These are phyloP conservation scores for Magnolia officinalis DNA, from an alignment of 164 flowering plant genomes.

Conservation along the genomic window DNA sequence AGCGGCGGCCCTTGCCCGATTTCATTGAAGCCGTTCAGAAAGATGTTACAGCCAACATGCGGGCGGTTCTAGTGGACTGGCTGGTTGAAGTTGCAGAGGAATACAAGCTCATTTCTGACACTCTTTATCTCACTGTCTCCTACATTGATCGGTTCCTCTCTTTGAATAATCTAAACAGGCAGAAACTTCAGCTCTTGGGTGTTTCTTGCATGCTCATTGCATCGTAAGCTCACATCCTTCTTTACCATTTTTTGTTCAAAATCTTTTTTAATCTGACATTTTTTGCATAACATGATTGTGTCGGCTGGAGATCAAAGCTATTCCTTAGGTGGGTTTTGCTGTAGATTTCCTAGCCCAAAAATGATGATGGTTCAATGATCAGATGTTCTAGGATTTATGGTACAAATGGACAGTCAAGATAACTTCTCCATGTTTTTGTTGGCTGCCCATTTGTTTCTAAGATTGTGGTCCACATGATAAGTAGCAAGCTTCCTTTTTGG, in stretches of 20 bases:
- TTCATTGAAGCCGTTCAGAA: slow-evolving; percentile 55
- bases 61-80: slow-evolving; percentile 72
- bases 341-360: neutral
- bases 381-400: neutral
- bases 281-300: neutral
- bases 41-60: slow-evolving; percentile 59
- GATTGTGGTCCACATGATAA: neutral
- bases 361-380: neutral
- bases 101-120: slow-evolving; percentile 58
- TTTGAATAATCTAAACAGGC: slow-evolving; percentile 32
- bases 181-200: slow-evolving; percentile 68
- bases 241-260: neutral
- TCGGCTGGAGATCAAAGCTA: neutral
- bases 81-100: slow-evolving; percentile 78
- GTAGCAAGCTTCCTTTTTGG: neutral
- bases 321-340: neutral
- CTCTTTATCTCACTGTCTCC: slow-evolving; percentile 59
- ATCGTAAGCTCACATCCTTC: slow-evolving; percentile 44
- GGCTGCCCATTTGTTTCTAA: neutral
- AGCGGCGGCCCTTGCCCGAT: slow-evolving; percentile 48
- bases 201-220: slow-evolving; percentile 88
- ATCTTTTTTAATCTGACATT: neutral
- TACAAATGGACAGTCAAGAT: too few relatives aligned
- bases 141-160: slow-evolving; percentile 65
- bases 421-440: neutral